These are phyloP conservation scores for Tricholoma sp. DNA, from an alignment of 768 basidiomycete genomes.

Conservation along the genomic window DNA sequence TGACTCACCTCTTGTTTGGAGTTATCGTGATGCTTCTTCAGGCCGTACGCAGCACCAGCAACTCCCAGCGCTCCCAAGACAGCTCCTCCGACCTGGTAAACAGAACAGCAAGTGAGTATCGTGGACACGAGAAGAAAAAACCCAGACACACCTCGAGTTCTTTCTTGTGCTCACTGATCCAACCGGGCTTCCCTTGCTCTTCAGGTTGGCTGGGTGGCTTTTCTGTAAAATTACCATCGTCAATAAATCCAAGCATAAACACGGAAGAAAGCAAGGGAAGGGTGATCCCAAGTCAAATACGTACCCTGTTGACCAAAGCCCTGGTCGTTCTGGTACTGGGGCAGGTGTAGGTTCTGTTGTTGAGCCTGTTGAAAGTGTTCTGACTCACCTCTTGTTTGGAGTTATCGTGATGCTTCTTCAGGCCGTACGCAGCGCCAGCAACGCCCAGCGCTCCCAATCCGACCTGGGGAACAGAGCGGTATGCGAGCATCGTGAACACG, in stretches of 20 bases:
- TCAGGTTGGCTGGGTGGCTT: conserved; percentile 13
- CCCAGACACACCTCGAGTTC: conserved; percentile 43
- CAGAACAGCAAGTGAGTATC: not conserved
- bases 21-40: not conserved
- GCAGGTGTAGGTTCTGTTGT: not conserved
- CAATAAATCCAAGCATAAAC: not conserved
- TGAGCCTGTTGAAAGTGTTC: too few species aligned
- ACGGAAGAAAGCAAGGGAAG: conserved; percentile 14
- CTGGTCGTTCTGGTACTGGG: conserved; percentile 15
- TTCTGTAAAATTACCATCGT: not conserved
- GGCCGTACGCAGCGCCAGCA: not conserved
- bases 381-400: too few species aligned
- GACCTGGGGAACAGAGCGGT: not conserved
- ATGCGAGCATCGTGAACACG: not conserved
- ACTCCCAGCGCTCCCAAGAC: not conserved
- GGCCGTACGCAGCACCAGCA: not conserved
- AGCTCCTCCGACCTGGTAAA: not conserved
- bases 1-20: too few species aligned
- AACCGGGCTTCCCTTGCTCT: conserved; percentile 48
- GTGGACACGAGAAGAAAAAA: not conserved
- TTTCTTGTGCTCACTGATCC: conserved; percentile 55
- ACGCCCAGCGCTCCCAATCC: not conserved
- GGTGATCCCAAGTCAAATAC: not conserved
- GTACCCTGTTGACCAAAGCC: conserved; percentile 14
- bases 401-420: not conserved